phyloP scores from a whole-genome alignment of 1,284 basidiomycete species.

The Ceratobasidium sp. region DNA sequence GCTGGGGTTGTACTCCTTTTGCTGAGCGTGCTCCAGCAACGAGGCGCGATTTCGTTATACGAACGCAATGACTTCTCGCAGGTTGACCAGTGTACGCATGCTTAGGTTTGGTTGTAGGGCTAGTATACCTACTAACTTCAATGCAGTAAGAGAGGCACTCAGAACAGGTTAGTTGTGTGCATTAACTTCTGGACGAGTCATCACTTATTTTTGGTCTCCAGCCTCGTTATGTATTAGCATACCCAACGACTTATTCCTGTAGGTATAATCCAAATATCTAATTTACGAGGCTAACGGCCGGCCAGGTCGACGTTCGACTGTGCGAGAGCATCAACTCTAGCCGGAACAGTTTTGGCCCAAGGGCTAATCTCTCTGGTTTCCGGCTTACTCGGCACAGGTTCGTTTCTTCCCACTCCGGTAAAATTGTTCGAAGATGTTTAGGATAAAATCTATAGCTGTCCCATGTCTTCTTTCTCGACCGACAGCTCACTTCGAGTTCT shows the following conservation, averaged over 20 bases:
- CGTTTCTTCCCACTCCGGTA: background rate
- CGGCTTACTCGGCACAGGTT: background rate
- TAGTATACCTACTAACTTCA: too few species aligned
- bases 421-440: background rate
- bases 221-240: constrained; percentile 4
- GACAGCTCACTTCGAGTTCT: background rate
- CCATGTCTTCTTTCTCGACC: background rate
- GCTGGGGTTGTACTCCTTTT: background rate
- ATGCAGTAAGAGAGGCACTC: background rate
- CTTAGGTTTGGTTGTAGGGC: too few species aligned
- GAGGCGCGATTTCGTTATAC: background rate
- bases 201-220: background rate
- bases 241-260: constrained; percentile 7
- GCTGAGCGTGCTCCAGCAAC: background rate
- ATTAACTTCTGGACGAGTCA: background rate
- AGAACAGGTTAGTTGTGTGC: background rate
- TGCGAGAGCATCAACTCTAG: background rate
- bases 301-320: background rate
- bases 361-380: background rate
- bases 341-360: background rate
- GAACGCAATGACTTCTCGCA: background rate
- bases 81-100: background rate
- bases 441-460: background rate
- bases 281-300: background rate
- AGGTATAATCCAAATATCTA: background rate